phyloP scores from a whole-genome alignment of 306 rosid species.

The Begonia loranthoides region DNA sequence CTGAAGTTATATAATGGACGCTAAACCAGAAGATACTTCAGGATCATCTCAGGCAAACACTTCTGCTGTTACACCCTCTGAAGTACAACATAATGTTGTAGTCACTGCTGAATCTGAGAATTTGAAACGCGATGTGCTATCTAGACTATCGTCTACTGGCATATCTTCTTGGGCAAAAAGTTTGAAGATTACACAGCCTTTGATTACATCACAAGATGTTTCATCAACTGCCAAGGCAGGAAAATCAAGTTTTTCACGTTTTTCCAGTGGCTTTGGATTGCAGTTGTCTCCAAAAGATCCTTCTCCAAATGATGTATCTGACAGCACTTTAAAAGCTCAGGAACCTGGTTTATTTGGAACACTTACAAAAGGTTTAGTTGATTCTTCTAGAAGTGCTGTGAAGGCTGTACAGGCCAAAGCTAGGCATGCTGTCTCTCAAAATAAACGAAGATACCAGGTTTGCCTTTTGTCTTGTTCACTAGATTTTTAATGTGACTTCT shows the following conservation, averaged over 20 bases:
- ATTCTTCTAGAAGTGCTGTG: slow-evolving; percentile 86
- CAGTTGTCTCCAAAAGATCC: slow-evolving; percentile 79
- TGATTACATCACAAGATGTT: slow-evolving; percentile 52
- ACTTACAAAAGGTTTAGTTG: slow-evolving; percentile 75
- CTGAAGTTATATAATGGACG: slow-evolving; percentile 42
- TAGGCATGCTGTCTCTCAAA: slow-evolving; percentile 93
- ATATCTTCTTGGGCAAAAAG: slow-evolving; percentile 83
- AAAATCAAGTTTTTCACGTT: slow-evolving; percentile 66
- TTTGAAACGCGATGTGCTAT: slow-evolving; percentile 27
- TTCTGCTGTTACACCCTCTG: slow-evolving; percentile 20
- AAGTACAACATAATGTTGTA: slow-evolving; percentile 19
- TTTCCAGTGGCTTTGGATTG: slow-evolving; percentile 77
- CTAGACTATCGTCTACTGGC: slow-evolving; percentile 42
- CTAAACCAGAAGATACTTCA: slow-evolving; percentile 38
- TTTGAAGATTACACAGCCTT: slow-evolving; percentile 65
- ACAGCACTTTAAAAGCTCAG: slow-evolving; percentile 23
- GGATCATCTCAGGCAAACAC: slow-evolving; percentile 22
- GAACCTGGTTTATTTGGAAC: slow-evolving; percentile 76
- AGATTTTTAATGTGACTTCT: no score
- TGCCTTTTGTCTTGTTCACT: slow-evolving; percentile 6
- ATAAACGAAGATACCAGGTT: slow-evolving; percentile 98
- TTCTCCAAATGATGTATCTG: slow-evolving; percentile 22
- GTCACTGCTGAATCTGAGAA: slow-evolving; percentile 26
- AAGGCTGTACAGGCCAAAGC: slow-evolving; percentile 99
- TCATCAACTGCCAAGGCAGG: slow-evolving; percentile 47